Evolutionary conservation across 306 rosid species (phyloP).

Genomic region (Cucumis melo): DNA sequence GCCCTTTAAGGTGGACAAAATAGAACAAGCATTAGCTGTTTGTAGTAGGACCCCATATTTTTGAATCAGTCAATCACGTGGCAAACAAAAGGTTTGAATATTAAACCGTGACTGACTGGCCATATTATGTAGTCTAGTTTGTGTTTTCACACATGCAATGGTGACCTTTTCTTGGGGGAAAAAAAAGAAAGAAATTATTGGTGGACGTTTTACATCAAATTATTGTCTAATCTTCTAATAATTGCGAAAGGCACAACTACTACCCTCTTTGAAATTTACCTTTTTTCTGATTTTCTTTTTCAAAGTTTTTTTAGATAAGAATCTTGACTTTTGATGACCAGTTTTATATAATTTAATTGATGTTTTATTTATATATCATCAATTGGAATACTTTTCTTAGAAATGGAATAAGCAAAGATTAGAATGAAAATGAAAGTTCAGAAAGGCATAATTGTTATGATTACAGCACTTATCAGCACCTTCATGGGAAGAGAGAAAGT

Average conservation of each 20-base stretch:
- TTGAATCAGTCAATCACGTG: constrained; percentile 38
- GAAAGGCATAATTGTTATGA: background rate
- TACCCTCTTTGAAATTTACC: background rate
- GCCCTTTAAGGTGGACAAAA: background rate
- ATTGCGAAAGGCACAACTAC: constrained; percentile 14
- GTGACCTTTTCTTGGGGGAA: background rate
- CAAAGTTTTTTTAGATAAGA: background rate
- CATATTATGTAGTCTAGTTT: constrained; percentile 2
- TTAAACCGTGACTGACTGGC: constrained; percentile 20
- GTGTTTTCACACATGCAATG: constrained; percentile 33
- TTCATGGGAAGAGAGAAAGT: background rate
- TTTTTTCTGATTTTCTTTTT: background rate
- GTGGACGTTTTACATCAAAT: constrained; percentile 49
- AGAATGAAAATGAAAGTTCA: background rate
- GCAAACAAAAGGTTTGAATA: constrained; percentile 40
- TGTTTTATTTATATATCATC: background rate
- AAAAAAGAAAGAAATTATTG: background rate
- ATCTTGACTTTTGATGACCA: background rate
- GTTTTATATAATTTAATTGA: background rate
- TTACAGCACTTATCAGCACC: background rate
- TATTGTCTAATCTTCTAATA: constrained; percentile 26
- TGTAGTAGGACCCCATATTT: constrained; percentile 14
- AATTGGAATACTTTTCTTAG: background rate
- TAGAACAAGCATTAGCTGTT: background rate
- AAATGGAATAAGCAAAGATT: background rate